Evolutionary conservation across 768 basidiomycete genomes (phyloP), one percentile per base, ranked within the genome.

Genomic region (Phanerochaete sordida): DNA sequence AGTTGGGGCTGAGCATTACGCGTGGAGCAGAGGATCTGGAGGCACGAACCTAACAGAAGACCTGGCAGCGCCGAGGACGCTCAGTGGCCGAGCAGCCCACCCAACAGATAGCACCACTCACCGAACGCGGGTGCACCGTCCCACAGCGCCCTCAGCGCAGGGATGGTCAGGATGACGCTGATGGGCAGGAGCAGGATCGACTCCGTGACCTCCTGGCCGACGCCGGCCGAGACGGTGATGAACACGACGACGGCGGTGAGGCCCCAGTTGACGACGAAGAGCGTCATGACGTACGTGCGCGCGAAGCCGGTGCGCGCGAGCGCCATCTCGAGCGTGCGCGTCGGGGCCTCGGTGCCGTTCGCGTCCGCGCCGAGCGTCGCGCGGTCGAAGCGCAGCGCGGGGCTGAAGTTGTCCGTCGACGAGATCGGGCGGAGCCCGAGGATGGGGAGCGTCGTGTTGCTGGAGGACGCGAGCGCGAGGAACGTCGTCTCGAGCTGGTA

Each of bases 101-200:
- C 16, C 8, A 43, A 45, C 8, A 21, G 2, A 37, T 15, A 1
- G 24, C 15, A 19, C 9, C 13, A 54, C 64, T 49, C 44, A 65
- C 66, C 66, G 48, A 67, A 67, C 3, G 59, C 57, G 15, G 66
- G 66, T 12, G 64, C 62, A 12, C 62, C 66, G 23, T 60, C 62
- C 58, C 62, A 65, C 11, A 67, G 28, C 2, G 62, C 61, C 33
- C 66, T 54, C 35, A 62, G 58, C 8, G 66, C 62, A 23, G 66
- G 64, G 23, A 67, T 67, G 26, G 66, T 67, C 27, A 67, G 31
- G 48, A 67, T 60, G 30, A 67, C 66, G 48, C 61, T 63, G 51
- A 65, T 47, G 23, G 64, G 66, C 26, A 67, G 57, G 31, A 67
- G 31, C 16, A 67, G 57, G n/a, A 66, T 60, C 15, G 63, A 64